A percentile compares a stretch with the other conserved stretches of the same genome.
Evolutionary conservation across 306 rosid genomes (phyloP).

Genomic region (Glycine latifolia): DNA sequence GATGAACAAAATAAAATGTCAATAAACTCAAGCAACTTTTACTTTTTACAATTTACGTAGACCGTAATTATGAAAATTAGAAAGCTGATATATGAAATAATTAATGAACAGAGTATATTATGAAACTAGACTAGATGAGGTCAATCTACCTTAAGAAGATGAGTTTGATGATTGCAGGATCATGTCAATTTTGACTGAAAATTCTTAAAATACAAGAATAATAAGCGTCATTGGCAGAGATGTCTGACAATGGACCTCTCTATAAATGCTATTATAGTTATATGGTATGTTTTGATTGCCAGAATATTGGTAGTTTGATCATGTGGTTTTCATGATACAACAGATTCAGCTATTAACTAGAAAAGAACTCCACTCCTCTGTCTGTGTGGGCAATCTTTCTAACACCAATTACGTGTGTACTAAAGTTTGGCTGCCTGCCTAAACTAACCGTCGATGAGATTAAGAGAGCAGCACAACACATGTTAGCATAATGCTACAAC

Average conservation of each 20-base stretch:
- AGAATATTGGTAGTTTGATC: conserved; percentile 67
- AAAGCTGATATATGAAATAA: background rate
- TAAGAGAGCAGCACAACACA: conserved; percentile 12
- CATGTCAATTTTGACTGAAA: conserved; percentile 39
- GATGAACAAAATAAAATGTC: background rate
- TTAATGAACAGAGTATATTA: background rate
- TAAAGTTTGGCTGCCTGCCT: background rate
- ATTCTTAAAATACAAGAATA: conserved; percentile 9
- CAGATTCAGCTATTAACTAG: conserved; percentile 44
- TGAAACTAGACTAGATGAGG: background rate
- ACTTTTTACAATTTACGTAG: background rate
- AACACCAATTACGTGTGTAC: conserved; percentile 46
- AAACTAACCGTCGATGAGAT: background rate
- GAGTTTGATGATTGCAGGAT: conserved; percentile 41
- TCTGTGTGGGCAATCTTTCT: conserved; percentile 44
- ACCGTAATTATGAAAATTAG: background rate
- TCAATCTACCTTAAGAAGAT: conserved; percentile 42
- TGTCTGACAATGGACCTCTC: conserved; percentile 20
- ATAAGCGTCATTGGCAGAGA: conserved; percentile 3
- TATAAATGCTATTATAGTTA: background rate
- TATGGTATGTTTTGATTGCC: no score
- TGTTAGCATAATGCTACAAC: background rate
- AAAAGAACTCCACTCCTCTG: conserved; percentile 35
- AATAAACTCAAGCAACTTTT: background rate
- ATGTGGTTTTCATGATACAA: conserved; percentile 69